These are phyloP conservation scores for Fraxinus pennsylvanica DNA, from an alignment of 257 asterid species.

Conservation along the genomic window DNA sequence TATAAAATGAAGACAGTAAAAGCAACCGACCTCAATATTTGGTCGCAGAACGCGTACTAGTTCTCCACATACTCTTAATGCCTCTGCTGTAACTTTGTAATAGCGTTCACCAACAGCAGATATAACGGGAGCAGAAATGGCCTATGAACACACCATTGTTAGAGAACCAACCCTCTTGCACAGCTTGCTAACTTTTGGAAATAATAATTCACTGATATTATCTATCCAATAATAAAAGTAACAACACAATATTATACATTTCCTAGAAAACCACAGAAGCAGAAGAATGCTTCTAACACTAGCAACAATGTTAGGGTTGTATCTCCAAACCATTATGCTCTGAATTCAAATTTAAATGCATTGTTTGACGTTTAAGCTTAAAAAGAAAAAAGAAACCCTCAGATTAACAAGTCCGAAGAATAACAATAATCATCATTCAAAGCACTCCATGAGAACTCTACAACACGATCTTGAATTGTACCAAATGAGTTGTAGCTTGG, in stretches of 20 bases:
- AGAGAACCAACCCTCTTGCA: constrained; percentile 19
- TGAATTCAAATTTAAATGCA: too few relatives aligned
- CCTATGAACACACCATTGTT: constrained; percentile 47
- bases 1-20: constrained; percentile 19
- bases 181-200: neutral
- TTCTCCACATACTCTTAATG: constrained; percentile 96
- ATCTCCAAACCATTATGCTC: too few relatives aligned
- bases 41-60: constrained; percentile 95
- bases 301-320: too few relatives aligned
- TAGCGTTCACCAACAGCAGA: constrained; percentile 96
- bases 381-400: too few relatives aligned
- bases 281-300: too few relatives aligned
- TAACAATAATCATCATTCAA: too few relatives aligned
- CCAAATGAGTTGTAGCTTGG: too few relatives aligned
- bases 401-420: too few relatives aligned
- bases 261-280: too few relatives aligned
- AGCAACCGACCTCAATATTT: constrained; percentile 58
- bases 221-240: neutral
- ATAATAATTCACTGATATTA: neutral
- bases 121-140: constrained; percentile 86
- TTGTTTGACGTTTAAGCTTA: too few relatives aligned
- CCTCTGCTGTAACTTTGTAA: constrained; percentile 98
- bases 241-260: neutral
- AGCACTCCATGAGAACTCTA: too few relatives aligned
- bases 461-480: too few relatives aligned